Base-by-base conservation (phyloP, 2,329 filamentous ascomycete species). In the Aureobasidium sp. region DNA sequence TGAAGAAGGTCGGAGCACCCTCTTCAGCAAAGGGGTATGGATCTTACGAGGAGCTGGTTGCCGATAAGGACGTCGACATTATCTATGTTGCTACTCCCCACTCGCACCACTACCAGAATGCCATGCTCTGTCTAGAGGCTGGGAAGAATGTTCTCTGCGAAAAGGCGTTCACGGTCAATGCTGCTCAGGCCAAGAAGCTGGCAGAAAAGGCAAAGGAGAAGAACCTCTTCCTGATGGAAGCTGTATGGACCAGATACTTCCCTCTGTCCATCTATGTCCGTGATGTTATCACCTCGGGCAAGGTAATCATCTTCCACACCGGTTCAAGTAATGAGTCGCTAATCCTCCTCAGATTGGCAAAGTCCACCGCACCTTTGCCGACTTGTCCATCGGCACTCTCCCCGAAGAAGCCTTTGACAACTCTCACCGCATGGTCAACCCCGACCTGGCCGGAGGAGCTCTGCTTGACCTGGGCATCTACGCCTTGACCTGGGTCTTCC, bases 81-180 rank as follows among this genome's bases (percentile, higher is more conserved):
- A 72, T 95, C 71, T 95, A 95, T 69, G 81, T 95, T 53, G 89
- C 88, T 21, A 95, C 90, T 3, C 90, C 90, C 14, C 90, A 95
- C 73, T 90, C 86, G 62, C 90, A 95, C 69, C 90, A 95, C 74
- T 95, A 90, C 74, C 88, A 94, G 68, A 91, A 95, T 71, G 80
- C 82, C 58, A 88, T 90, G 80, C 79, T 94, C n/a, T 86, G 84
- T 38, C 76, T 95, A 34, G 79, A 88, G 60, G 86, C 86, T 6
- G 86, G 88, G 63, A 95, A 95, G 76, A 79, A 91, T 63, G 88
- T 95, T 25, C 79, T 95, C 29, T 95, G 89, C 69, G 90, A 95
- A 70, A 95, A 95, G 76, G 81, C 90, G 0, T 84, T 95, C 62
- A 94, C 89, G 1, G 86, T 91, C 58, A 95, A 85, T 58, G 88